A percentile compares a stretch with the other conserved stretches of the same genome.
Evolutionary conservation across 176 grass and related monocot genomes (phyloP).

Genomic region (Areca catechu): DNA sequence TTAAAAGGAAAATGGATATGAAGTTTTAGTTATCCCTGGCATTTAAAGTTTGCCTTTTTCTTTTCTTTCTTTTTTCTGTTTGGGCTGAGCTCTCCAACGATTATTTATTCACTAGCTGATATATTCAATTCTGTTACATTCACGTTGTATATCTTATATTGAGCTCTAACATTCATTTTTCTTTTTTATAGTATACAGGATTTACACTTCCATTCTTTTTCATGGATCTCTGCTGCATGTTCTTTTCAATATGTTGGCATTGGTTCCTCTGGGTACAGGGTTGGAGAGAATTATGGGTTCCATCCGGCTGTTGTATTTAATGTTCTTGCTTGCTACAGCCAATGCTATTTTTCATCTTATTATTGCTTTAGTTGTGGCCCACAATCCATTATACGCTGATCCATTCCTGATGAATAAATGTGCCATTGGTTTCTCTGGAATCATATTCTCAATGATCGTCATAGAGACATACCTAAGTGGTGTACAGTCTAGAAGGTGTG

Average conservation of each 20-base stretch:
- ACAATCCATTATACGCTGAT: slow-evolving; percentile 53
- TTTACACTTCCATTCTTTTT: slow-evolving; percentile 82
- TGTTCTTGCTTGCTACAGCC: slow-evolving; percentile 73
- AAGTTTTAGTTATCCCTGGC: too few relatives aligned
- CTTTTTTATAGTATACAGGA: slow-evolving; percentile 71
- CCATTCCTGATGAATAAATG: slow-evolving; percentile 63
- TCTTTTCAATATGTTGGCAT: slow-evolving; percentile 92
- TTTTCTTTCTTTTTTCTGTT: too few relatives aligned
- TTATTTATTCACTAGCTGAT: too few relatives aligned
- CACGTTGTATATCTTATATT: not conserved
- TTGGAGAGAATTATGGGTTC: slow-evolving; percentile 99
- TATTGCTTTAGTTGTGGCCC: slow-evolving; percentile 58
- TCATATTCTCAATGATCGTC: slow-evolving; percentile 97
- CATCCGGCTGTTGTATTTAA: slow-evolving; percentile 80
- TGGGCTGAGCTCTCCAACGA: too few relatives aligned
- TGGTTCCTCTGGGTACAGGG: slow-evolving; percentile 76
- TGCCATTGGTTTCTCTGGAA: slow-evolving; percentile 91
- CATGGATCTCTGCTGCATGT: slow-evolving; percentile 90
- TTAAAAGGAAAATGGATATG: too few relatives aligned
- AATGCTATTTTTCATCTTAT: slow-evolving; percentile 86
- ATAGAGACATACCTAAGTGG: slow-evolving; percentile 94
- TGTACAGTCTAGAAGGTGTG: slow-evolving; percentile 72
- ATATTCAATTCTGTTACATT: slow-evolving; percentile 3
- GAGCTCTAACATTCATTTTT: slow-evolving; percentile 18
- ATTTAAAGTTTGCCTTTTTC: too few relatives aligned